Base-by-base conservation (phyloP, 371 early-diverging fungal species). In the Lichtheimia ornata region DNA sequence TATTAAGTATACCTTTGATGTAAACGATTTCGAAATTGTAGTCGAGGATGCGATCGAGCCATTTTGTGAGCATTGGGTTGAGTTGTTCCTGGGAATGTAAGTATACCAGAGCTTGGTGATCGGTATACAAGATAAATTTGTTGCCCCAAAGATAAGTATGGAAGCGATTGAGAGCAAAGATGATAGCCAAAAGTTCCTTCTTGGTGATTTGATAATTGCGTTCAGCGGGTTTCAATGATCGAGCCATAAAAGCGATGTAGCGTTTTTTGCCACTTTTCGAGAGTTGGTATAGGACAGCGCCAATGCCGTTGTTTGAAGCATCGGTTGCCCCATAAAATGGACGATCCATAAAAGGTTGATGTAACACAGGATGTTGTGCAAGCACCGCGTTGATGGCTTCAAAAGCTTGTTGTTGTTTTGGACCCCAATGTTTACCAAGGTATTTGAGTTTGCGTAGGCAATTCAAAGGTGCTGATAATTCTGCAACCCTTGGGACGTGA, bases 311-410 rank as follows among this genome's bases (percentile, higher is more conserved):
- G 42, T 75, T 66, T 0, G 80, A 81, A 0, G 80, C 74, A 63
- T 84, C 78, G 0, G 77, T 76, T 5, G 71, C 74, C 0, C 79
- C 58, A 30, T 57, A 65, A 50, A 80, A 77, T 1, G 63, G 67
- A 0, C 53, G 15, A 0, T 4, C 30, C 9, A 71, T 59, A 18
- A 77, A 64, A 0, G 77, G 74, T 6, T 42, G 55, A 9, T 24
- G 22, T 12, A 68, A 17, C 2, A 54, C 24, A n/a, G 63, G 28
- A 41, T 27, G 11, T 0, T 27, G 5, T 0, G n/a, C n/a, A n/a
- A 70, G 41, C 1, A 57, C 47, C 9, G 30, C 20, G 28, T 69
- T 69, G 1, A 65, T 3, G 1, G 9, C 6, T 13, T 62, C 13
- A 53, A 70, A 70, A 25, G 54, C 30, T 14, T 17, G 25, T 0